These are phyloP conservation scores for Hippophae tibetana DNA, from an alignment of 306 rosid genomes.

Conservation along the genomic window DNA sequence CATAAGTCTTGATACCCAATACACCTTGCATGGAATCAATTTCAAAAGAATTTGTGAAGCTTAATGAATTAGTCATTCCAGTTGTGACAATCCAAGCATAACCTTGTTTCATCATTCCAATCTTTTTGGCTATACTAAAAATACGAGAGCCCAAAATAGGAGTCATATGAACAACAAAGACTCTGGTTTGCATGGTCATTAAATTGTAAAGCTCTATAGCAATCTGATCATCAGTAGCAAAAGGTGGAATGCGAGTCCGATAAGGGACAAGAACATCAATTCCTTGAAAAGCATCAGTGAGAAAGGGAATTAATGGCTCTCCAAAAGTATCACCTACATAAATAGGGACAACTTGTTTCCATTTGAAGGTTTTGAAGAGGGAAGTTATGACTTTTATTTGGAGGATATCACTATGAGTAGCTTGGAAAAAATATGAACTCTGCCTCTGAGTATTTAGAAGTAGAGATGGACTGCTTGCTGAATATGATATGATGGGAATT, in stretches of 20 bases:
- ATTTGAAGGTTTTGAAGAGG: constrained; percentile 21
- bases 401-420: constrained; percentile 13
- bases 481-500: constrained; percentile 33
- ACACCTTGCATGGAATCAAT: constrained; percentile 36
- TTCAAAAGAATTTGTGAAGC: background rate
- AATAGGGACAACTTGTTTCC: constrained; percentile 29
- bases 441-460: background rate
- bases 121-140: constrained; percentile 24
- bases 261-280: constrained; percentile 19
- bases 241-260: constrained; percentile 12
- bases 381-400: constrained; percentile 26
- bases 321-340: constrained; percentile 17
- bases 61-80: constrained; percentile 1
- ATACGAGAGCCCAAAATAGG: constrained; percentile 6
- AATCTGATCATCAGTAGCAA: constrained; percentile 16
- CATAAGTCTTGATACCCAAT: constrained; percentile 22
- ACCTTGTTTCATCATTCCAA: constrained; percentile 35
- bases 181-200: constrained; percentile 19
- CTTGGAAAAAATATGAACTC: constrained; percentile 23
- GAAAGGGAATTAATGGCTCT: constrained; percentile 16
- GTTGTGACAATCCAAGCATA: constrained; percentile 37
- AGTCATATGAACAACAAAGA: constrained; percentile 23
- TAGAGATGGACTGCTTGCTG: constrained; percentile 28
- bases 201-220: constrained; percentile 21
- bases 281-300: constrained; percentile 20